phyloP scores from a whole-genome alignment of 352 stramenopile genomes.

The Phytophthora nicotianae region DNA sequence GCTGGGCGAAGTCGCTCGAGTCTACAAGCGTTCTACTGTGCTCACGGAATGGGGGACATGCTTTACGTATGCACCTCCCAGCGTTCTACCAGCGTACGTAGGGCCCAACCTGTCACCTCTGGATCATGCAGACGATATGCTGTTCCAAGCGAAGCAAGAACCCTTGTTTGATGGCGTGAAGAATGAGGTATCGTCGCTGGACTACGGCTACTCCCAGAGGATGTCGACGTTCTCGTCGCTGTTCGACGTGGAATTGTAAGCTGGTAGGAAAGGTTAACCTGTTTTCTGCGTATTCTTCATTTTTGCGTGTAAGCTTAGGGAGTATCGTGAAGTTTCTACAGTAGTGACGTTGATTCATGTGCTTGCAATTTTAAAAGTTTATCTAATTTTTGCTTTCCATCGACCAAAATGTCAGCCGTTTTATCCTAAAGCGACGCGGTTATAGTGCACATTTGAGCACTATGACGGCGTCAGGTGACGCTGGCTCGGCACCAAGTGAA shows the following conservation, averaged over 20 bases:
- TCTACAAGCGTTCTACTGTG: constrained; percentile 17
- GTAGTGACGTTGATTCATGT: constrained; percentile 21
- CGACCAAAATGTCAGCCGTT: too few species aligned
- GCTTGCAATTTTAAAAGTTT: constrained; percentile 12
- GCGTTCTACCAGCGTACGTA: background rate
- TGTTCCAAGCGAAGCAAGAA: constrained; percentile 14
- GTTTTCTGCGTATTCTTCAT: constrained; percentile 4
- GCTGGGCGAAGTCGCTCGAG: constrained; percentile 20
- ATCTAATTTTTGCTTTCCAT: background rate
- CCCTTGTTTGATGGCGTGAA: constrained; percentile 11
- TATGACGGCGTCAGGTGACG: constrained; percentile 31
- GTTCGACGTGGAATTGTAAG: constrained; percentile 30
- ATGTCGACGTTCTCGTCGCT: constrained; percentile 5
- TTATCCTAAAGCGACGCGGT: constrained; percentile 21
- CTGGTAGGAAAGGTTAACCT: background rate
- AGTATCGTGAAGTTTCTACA: constrained; percentile 11
- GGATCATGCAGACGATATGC: constrained; percentile 8
- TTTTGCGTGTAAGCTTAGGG: constrained; percentile 20
- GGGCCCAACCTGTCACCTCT: constrained; percentile 11
- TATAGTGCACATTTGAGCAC: background rate
- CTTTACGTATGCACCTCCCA: constrained; percentile 16
- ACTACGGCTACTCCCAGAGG: constrained; percentile 8
- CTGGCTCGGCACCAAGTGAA: constrained; percentile 10
- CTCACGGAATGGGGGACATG: constrained; percentile 18
- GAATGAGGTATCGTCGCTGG: constrained; percentile 10